Evolutionary conservation across 1,284 basidiomycete genomes (phyloP), one percentile per base, ranked within the genome.

Genomic region (Microbotryum saponariae): DNA sequence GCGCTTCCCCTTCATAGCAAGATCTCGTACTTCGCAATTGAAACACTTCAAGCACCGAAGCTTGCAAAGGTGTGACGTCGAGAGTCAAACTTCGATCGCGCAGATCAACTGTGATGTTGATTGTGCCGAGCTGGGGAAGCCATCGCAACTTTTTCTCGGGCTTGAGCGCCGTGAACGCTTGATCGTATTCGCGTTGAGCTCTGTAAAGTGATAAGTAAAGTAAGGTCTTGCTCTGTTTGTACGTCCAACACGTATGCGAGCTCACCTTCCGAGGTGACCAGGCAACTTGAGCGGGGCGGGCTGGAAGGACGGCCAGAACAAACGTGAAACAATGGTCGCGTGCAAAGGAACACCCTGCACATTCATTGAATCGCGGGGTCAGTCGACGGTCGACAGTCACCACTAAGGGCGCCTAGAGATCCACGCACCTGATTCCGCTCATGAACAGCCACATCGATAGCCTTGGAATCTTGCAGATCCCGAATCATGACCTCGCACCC

Each of bases 401-500:
- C 9, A 48, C 25, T 18, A 50, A 31, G n/a, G 33, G 21, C 27
- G n/a, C 21, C 8, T 20, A 14, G 48, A 50, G 21, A 23, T n/a
- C 27, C n/a, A 58, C 33, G 69, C 67, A 89, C 89, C 53, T 78
- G 62, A 56, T 81, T 81, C 70, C 87, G 84, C 0, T 84, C 81
- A 70, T 93, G 89, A 6, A 96, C 83, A 74, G 87, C 86, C 31
- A 83, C 82, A 73, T 97, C 88, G 56, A 86, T 88, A 47, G 90
- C 82, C 70, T 86, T 87, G 48, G 92, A 94, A 74, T 96, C 91
- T 7, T 89, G 86, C 83, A 97, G 88, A 75, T 97, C 92, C 72
- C 86, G 88, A 72, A 97, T 77, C 92, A 97, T 97, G 62, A 97
- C 91, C 73, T 97, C 92, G 78, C 91, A 94, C 1, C 91, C 87